Base-by-base conservation (phyloP, 129 eudicot genomes). In the Glebionis coronaria region DNA sequence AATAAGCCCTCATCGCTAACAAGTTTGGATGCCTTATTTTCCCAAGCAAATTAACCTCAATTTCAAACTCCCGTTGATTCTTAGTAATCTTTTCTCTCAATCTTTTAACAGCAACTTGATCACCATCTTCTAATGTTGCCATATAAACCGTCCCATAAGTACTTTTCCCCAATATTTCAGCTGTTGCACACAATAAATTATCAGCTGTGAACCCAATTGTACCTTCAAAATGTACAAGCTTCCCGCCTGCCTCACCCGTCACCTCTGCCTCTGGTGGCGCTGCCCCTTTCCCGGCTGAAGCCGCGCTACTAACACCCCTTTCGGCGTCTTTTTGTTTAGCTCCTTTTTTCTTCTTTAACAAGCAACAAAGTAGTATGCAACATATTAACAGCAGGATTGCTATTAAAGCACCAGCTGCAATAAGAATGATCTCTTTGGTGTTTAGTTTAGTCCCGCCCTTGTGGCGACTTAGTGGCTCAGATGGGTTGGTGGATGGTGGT, bases 91-190 rank as follows among this genome's bases (percentile, higher is more conserved):
- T 87, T 71, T 87, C 97, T 47, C 97, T 82, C 71, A 90, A 75
- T 61, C 97, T 84, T 71, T 90, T 90, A 19, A 90, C 95, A 1
- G 97, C 95, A 16, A 90, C 97, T 72, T 87, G 89, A 74, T 73
- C 81, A 12, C 87, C 91, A 79, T 84, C 95, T 68, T 84, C 97
- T 68, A 90, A 76, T 12, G 91, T 84, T 21, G 95, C 97, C 81
- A 84, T 90, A 45, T 90, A 90, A 44, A 87, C 97, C 18, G 95
- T 87, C 57, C 97, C 97, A 77, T 90, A 90, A 60, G 97, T 87
- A 70, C 97, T 90, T 60, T 90, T 87, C 40, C 97, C 97, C 91
- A 90, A 87, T 14, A 87, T 84, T 78, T 90, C 95, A 53, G 97
- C 95, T 1, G 97, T 90, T 7, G 97, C 97, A 81, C 95, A 87